Percentiles rank a stretch among this genome's conserved stretches.
These are phyloP conservation scores for Annona cherimola DNA, from an alignment of 164 flowering plant species.

Conservation along the genomic window DNA sequence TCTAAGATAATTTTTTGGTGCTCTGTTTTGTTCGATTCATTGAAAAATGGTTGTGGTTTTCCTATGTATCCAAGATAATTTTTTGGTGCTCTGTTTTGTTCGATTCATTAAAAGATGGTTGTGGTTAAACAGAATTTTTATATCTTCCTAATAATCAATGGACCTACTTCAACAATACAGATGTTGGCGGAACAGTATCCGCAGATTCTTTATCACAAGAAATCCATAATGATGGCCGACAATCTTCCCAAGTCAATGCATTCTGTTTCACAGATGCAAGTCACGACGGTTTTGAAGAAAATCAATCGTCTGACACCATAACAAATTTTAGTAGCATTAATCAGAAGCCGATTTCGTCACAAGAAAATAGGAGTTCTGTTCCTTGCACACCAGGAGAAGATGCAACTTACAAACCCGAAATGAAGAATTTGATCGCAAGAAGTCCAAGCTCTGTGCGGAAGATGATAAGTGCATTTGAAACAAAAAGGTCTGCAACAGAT, in stretches of 20 bases:
- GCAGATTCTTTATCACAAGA: constrained; percentile 6
- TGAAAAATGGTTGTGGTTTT: neutral
- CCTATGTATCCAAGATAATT: neutral
- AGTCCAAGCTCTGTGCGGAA: constrained; percentile 55
- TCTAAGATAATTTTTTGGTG: neutral
- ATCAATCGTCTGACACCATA: constrained; percentile 9
- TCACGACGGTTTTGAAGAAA: constrained; percentile 7
- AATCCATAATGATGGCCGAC: neutral
- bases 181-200: constrained; percentile 29
- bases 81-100: neutral
- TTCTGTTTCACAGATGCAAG: constrained; percentile 5
- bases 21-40: neutral
- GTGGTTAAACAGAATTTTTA: neutral
- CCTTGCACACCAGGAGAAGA: constrained; percentile 15
- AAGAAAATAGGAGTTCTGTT: constrained; percentile 11
- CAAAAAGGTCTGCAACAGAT: constrained; percentile 14
- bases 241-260: neutral
- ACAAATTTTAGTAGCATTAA: constrained; percentile 11
- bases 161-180: constrained; percentile 37
- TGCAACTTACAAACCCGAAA: constrained; percentile 15
- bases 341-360: constrained; percentile 1
- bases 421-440: constrained; percentile 23
- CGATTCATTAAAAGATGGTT: neutral
- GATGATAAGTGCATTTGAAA: constrained; percentile 71
- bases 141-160: constrained; percentile 15